Conservation (phyloP, 306 rosid species). For the Citrullus colocynthis region DNA sequence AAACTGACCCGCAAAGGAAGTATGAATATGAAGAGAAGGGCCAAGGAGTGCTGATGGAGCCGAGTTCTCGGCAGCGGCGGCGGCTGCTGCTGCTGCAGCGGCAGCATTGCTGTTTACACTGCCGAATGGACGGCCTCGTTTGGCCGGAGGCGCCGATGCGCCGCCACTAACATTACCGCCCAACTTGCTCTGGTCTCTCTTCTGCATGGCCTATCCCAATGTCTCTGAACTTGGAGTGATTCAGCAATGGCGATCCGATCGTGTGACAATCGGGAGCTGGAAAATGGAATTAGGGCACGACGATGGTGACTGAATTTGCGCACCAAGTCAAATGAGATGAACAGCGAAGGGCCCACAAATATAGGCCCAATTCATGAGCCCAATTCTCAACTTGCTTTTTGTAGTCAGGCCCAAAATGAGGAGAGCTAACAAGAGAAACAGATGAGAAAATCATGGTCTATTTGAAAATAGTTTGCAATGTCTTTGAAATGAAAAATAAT, state of each 20-base stretch:
- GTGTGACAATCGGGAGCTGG: neutral
- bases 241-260: neutral
- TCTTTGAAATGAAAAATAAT: too few relatives aligned
- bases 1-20: conserved; percentile 70
- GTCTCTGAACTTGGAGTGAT: neutral
- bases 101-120: conserved; percentile 52
- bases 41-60: conserved; percentile 86
- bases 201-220: conserved; percentile 47
- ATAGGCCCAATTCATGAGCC: neutral
- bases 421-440: neutral
- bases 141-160: conserved; percentile 62
- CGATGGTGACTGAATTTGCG: neutral
- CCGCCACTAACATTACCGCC: conserved; percentile 56
- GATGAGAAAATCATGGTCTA: too few relatives aligned
- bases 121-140: conserved; percentile 90
- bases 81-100: conserved; percentile 46
- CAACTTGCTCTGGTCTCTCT: conserved; percentile 73
- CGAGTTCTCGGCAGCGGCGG: conserved; percentile 43
- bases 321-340: neutral
- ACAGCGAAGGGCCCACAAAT: neutral
- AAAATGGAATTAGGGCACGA: conserved; percentile 6
- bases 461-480: too few relatives aligned
- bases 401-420: neutral
- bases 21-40: conserved; percentile 90
- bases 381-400: neutral